Base-by-base conservation (phyloP, 2,329 filamentous ascomycete genomes). In the Arthrinium puccinioides region DNA sequence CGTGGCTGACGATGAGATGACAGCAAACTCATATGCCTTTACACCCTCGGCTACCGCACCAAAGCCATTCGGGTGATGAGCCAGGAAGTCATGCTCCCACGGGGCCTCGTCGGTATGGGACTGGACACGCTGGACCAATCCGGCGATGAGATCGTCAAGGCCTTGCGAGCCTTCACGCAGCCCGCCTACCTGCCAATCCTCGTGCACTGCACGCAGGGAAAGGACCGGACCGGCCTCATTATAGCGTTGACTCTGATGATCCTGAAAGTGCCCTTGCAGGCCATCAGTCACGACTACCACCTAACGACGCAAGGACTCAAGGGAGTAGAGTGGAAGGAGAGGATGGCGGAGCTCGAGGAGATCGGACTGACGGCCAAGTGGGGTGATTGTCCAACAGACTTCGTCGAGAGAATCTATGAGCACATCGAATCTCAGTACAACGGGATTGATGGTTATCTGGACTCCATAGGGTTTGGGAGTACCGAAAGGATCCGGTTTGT, bases 131-230 rank as follows among this genome's bases (percentile, higher is more conserved):
- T 94, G 4, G 77, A 84, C 46, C 69, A 78, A 38, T 87, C 81
- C 36, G 75, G 72, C 0, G 56, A 61, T 1, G 82, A 86, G 52
- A 71, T 87, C 14, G 68, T 67, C 28, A 34, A 67, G 50, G 61
- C 72, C 20, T 71, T 80, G 25, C 59, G 63, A 7, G 57, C 74
- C 6, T 57, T 77, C 18, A 60, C 68, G 9, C 55, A 68, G 1
- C 55, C 64, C 3, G 48, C 57, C 0, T 68, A 67, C 13, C 77
- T 79, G 44, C 87, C 87, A 0, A 59, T 80, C 1, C 55, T 94
- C 7, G 63, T 92, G 3, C 87, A 94, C 59, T 95, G 88, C 59
- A 92, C 87, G 1, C 87, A 94, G 52, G 88, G 88, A 40, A 95
- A 94, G 56, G 88, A 94, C 53, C 75, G 88, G 3, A 88, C 79